Evolutionary conservation across 352 stramenopile genomes (phyloP), one percentile per base, ranked within the genome.

Genomic region (Globisporangium mamillatum): DNA sequence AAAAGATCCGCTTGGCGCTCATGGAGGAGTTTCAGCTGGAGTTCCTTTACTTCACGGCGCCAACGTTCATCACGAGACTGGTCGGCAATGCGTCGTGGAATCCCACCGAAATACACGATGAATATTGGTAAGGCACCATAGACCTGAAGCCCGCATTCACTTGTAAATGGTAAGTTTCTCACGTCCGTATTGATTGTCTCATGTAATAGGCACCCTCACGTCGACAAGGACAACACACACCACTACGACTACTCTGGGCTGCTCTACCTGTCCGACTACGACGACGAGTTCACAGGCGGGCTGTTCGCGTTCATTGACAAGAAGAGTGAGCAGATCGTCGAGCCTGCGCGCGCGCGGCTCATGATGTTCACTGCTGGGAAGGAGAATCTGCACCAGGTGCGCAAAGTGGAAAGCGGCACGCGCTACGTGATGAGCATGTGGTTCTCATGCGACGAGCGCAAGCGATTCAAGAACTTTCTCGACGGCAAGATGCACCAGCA

Each of bases 201-300:
- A 2, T 41, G 18, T 27, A 14, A 44, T 29, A 94, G 84, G 86
- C 89, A 97, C 68, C 78, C 84, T 22, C 93, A 98, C 56, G 87
- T 97, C 38, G 92, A 98, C 78, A 96, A 97, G 78, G 85, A 96
- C 64, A 98, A 98, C 76, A 98, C 93, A 1, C 78, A 77, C n/a
- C 92, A 98, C 72, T 98, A 98, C 74, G 90, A 97, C 68, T 98
- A 97, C 78, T 97, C 90, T 18, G 90, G 91, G 0, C 73, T 98
- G 32, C 65, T 98, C 8, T 98, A 98, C 63, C 72, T 98, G 9
- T 82, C 86, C 0, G 84, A 94, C 66, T 86, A 92, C 66, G 76
- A 69, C 8, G 77, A 83, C 38, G 93, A 98, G 48, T 98, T 98
- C 68, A 92, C 81, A 7, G 92, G 91, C 38, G 92, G 92, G 0